These are phyloP conservation scores for Saccharomyces mikatae DNA, from an alignment of 805 yeast species.

Conservation along the genomic window DNA sequence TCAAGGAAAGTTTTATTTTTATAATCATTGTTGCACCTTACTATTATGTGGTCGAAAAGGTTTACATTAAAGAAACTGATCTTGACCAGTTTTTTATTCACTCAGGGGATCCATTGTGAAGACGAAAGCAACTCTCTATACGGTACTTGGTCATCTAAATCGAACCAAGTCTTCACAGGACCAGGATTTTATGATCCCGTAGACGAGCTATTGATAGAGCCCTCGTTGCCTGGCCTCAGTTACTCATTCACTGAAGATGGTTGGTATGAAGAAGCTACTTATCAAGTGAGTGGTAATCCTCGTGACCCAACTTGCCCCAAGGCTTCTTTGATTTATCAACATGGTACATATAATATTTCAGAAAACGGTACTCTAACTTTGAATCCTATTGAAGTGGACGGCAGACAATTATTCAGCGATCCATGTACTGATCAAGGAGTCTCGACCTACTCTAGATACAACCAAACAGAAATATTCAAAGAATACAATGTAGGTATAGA, in stretches of 20 bases:
- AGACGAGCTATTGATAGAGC: slow-evolving; percentile 89
- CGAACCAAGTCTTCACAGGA: slow-evolving; percentile 92
- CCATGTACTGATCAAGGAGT: slow-evolving; percentile 67
- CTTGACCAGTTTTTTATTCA: not conserved
- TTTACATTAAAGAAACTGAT: not conserved
- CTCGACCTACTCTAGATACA: slow-evolving; percentile 64
- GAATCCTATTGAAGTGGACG: slow-evolving; percentile 77
- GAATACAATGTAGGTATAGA: slow-evolving; percentile 57
- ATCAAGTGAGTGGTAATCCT: slow-evolving; percentile 67
- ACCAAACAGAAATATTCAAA: slow-evolving; percentile 53
- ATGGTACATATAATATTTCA: slow-evolving; percentile 65
- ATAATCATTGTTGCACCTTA: not conserved
- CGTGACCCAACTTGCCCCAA: slow-evolving; percentile 71
- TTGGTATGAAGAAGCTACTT: slow-evolving; percentile 79
- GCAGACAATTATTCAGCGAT: slow-evolving; percentile 80
- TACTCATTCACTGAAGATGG: slow-evolving; percentile 93
- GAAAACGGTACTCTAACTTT: slow-evolving; percentile 61
- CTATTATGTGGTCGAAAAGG: not conserved
- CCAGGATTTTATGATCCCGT: slow-evolving; percentile 95
- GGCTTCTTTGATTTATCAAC: slow-evolving; percentile 80
- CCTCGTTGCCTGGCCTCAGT: slow-evolving; percentile 89
- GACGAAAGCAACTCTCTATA: slow-evolving; percentile 32
- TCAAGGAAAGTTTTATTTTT: not conserved
- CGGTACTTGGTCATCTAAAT: slow-evolving; percentile 95
- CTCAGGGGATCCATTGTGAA: not conserved